A percentile compares a stretch with the other conserved stretches of the same genome.
phyloP scores from a whole-genome alignment of 225 moss, liverwort and hornwort species.

The Marchantia paleacea region DNA sequence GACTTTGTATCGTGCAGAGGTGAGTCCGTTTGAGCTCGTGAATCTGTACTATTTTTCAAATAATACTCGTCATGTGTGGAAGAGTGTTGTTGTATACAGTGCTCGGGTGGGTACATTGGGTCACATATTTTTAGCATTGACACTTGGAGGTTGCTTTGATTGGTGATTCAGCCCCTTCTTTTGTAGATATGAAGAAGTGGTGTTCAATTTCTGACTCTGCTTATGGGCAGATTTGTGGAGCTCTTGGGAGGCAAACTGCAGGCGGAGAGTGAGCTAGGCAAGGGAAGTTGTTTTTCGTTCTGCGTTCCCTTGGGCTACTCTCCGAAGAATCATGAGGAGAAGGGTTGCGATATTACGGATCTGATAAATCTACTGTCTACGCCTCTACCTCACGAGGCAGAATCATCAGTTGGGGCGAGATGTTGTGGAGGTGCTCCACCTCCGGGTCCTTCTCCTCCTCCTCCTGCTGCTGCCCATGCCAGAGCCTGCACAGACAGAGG shows the following conservation, averaged over 20 bases:
- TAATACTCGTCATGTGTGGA: background rate
- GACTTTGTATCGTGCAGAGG: slow-evolving; percentile 62
- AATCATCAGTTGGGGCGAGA: slow-evolving; percentile 9
- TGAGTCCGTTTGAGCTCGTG: slow-evolving; percentile 2
- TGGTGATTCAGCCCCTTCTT: background rate
- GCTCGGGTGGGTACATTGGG: no score
- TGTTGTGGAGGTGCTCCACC: background rate
- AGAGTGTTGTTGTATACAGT: background rate
- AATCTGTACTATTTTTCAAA: background rate
- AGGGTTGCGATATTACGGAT: background rate
- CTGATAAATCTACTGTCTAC: background rate
- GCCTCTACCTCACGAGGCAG: background rate
- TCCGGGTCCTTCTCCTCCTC: background rate
- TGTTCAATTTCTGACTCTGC: background rate
- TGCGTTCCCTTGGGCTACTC: slow-evolving; percentile 44
- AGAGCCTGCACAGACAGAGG: background rate
- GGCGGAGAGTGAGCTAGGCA: slow-evolving; percentile 52
- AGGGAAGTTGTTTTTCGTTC: slow-evolving; percentile 50
- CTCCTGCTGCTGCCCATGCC: background rate
- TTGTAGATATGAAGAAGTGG: background rate
- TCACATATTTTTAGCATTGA: no score
- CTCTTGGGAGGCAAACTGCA: slow-evolving; percentile 49
- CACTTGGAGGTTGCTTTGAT: no score
- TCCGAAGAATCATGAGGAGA: background rate
- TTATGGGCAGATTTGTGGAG: slow-evolving; percentile 50